Conservation (phyloP, 2,329 filamentous ascomycete genomes). For the Leptoxyphium fumago region DNA sequence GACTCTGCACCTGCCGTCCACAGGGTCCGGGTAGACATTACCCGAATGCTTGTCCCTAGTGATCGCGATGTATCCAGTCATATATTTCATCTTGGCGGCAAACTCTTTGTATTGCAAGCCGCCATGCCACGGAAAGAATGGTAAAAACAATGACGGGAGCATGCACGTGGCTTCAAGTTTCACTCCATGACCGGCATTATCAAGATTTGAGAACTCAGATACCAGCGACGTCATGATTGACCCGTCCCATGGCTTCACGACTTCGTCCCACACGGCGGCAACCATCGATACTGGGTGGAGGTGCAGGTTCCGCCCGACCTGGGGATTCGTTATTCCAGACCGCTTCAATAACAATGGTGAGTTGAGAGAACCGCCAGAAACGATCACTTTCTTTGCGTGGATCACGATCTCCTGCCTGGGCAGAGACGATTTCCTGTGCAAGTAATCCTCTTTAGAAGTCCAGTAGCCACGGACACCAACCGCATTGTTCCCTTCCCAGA, state of each 20-base stretch:
- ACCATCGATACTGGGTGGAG: constrained; percentile 54
- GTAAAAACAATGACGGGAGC: constrained; percentile 52
- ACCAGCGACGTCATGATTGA: constrained; percentile 68
- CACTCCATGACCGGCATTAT: constrained; percentile 63
- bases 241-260: constrained; percentile 50
- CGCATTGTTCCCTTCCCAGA: constrained; percentile 44
- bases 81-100: constrained; percentile 51
- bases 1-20: constrained; percentile 41
- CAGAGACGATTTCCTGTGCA: constrained; percentile 39
- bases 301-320: constrained; percentile 70
- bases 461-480: constrained; percentile 61
- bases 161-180: constrained; percentile 69
- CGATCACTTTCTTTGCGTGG: constrained; percentile 64
- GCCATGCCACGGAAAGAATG: constrained; percentile 49
- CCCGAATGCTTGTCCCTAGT: constrained; percentile 64
- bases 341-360: constrained; percentile 62
- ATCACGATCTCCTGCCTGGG: constrained; percentile 49
- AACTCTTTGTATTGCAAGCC: constrained; percentile 60
- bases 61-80: constrained; percentile 58
- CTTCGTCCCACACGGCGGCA: constrained; percentile 51
- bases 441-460: constrained; percentile 53
- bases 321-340: constrained; percentile 65
- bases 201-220: constrained; percentile 64
- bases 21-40: constrained; percentile 56
- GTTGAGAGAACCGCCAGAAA: constrained; percentile 63